Evolutionary conservation across 177 flowering plant genomes (phyloP).

Genomic region (Tripterygium wilfordii): DNA sequence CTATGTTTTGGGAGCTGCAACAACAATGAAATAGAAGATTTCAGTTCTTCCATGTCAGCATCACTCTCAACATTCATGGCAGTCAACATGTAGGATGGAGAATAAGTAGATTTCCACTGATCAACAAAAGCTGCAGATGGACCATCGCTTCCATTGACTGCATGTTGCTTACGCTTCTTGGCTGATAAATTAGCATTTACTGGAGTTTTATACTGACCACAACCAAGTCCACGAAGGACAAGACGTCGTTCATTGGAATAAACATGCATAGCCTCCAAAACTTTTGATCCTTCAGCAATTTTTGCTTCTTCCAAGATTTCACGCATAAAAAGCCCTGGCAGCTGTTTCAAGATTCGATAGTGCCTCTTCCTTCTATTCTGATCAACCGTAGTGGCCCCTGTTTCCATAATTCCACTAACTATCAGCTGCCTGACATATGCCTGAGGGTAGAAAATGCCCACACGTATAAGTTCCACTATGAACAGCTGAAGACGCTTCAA

Average conservation of each 20-base stretch:
- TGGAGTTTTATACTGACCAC: conserved; percentile 13
- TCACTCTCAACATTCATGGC: conserved; percentile 22
- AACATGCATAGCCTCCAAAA: conserved; percentile 46
- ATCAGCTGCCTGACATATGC: conserved; percentile 91
- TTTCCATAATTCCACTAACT: conserved; percentile 83
- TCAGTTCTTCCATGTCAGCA: conserved; percentile 52
- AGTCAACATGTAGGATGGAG: conserved; percentile 20
- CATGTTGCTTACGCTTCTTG: conserved; percentile 24
- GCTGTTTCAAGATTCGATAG: conserved; percentile 65
- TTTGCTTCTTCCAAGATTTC: conserved; percentile 63
- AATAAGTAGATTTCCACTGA: conserved; percentile 25
- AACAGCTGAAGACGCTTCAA: conserved; percentile 66
- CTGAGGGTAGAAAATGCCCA: conserved; percentile 83
- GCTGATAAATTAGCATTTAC: conserved; percentile 10
- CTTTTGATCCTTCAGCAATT: conserved; percentile 31
- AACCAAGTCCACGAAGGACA: conserved; percentile 52
- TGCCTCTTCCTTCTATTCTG: conserved; percentile 58
- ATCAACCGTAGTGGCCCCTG: conserved; percentile 33
- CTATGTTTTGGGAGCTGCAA: conserved; percentile 54
- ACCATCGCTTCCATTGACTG: conserved; percentile 23
- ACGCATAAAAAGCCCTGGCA: conserved; percentile 56
- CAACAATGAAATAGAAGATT: conserved; percentile 54
- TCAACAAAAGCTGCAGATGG: conserved; percentile 25
- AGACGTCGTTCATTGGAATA: conserved; percentile 86
- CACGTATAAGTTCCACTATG: conserved; percentile 62